Base-by-base conservation (phyloP, 371 early-diverging fungal species). In the Gilbertella persicaria region DNA sequence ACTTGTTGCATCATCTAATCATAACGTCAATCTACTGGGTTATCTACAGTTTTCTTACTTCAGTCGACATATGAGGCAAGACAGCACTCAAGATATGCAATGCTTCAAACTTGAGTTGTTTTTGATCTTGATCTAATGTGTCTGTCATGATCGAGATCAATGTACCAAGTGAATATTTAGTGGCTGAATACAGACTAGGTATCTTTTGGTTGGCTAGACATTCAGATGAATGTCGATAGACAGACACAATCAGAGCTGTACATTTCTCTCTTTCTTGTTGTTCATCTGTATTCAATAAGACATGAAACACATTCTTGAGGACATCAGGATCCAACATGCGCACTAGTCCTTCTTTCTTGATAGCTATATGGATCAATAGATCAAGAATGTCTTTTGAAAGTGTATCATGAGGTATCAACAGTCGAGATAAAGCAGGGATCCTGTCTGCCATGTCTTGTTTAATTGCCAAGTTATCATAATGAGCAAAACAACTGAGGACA, bases 281-380 rank as follows among this genome's bases (percentile, higher is more conserved):
- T 38, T 39, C 16, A 9, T 42, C 29, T 45, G 51, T 58, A 50
- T 55, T 25, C 16, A 60, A 19, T 14, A 66, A 17, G 0, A 69
- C 56, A 20, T 62, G 55, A 23, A 65, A 61, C 0, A 71, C 43
- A 38, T 71, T 71, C 26, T 69, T 67, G 2, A 71, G 25, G 4
- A 70, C 74, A 43, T 72, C 69, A 8, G 68, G 68, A 55, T 71
- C 76, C 37, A 78, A 45, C 64, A 73, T 67, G 36, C 60, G 61
- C 2, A 67, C 60, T 19, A 78, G 41, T 0, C 73, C 73, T 53
- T 72, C 66, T 24, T 78, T 74, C 13, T 71, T 56, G 0, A 60
- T 50, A 3, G 63, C 62, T 0, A 71, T 51, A 53, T 64, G 58
- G 13, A 73, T 13, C 29, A 78, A 30, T n/a, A 72, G 67, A 14